Base-by-base conservation (phyloP, 345 rosid species). In the Iberis pinnata region DNA sequence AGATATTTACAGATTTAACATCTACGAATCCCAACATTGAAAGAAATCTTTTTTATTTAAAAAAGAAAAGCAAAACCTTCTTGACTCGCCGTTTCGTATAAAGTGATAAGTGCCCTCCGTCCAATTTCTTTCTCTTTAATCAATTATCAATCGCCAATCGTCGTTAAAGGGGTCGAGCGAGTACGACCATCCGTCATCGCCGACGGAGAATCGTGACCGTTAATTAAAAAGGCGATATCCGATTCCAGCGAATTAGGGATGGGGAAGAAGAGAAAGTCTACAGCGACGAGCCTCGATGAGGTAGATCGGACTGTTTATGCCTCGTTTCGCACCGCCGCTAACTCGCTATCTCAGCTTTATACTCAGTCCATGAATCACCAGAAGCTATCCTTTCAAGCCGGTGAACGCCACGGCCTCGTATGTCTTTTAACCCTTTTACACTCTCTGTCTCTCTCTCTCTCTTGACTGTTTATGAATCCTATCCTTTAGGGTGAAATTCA, bases 291-390 rank as follows among this genome's bases (percentile, higher is more conserved):
- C 74, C 87, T 89, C 5, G 97, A 89, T 59, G 97, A 86, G 80
- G 95, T 86, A 78, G 95, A 89, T 89, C 95, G 95, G 67, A 86
- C 80, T 67, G 81, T 86, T 80, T 81, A 86, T 61, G 79, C 93
- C 13, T 80, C 95, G 1, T 89, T 89, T 62, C 81, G 89, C 60
- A 80, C 83, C 75, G 86, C 86, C n/a, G 95, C 95, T 3, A 89
- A 86, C 54, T 83, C 95, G 3, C 75, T 89, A 29, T 86, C 97
- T 8, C 97, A 86, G 75, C 89, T 88, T 32, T 88, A 88, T 53
- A 76, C 87, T 33, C 90, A 80, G 67, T 75, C 84, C n/a, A 78
- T 80, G 90, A 83, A 78, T 49, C 86, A 83, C 24, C 87, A 83
- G 70, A 81, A 78, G 33, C 66, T 76, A 9, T 83, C 90, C 17